These are phyloP conservation scores for Magnusiomyces tetraspermus DNA, from an alignment of 1,139 yeast species.

Conservation along the genomic window DNA sequence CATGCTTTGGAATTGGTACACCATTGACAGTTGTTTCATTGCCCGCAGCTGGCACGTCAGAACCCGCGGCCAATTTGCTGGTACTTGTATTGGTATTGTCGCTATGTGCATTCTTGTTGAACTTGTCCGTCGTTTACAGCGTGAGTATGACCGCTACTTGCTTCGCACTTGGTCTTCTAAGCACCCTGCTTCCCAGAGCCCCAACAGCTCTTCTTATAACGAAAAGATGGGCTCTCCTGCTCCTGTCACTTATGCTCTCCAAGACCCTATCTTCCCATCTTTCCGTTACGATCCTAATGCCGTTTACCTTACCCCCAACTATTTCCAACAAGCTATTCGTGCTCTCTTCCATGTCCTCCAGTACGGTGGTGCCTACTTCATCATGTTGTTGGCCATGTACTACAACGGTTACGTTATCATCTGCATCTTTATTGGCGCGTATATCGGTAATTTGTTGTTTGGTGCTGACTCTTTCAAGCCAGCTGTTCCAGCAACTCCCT, in stretches of 20 bases:
- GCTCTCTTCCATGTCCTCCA: slow-evolving; percentile 44
- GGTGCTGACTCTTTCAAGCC: slow-evolving; percentile 23
- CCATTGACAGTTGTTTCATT: slow-evolving; percentile 54
- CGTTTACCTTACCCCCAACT: slow-evolving; percentile 28
- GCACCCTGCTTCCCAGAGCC: background rate
- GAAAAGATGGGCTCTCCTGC: background rate
- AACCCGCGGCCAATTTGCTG: slow-evolving; percentile 56
- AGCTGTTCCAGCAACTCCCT: background rate
- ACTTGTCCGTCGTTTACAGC: slow-evolving; percentile 46
- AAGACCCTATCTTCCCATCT: slow-evolving; percentile 1
- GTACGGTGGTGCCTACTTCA: slow-evolving; percentile 55
- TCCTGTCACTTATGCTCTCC: background rate
- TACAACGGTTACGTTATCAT: slow-evolving; percentile 60
- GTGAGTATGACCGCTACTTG: slow-evolving; percentile 45
- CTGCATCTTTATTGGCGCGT: slow-evolving; percentile 52
- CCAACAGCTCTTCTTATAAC: background rate
- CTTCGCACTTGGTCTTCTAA: slow-evolving; percentile 23
- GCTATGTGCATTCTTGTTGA: slow-evolving; percentile 48
- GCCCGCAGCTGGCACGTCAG: slow-evolving; percentile 56
- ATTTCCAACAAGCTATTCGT: slow-evolving; percentile 43
- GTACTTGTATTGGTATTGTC: slow-evolving; percentile 59
- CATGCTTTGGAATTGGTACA: slow-evolving; percentile 52
- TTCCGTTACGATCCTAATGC: background rate
- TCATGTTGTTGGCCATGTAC: slow-evolving; percentile 65
- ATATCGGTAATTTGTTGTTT: slow-evolving; percentile 43